Percentiles rank a stretch among this genome's conserved stretches.
Evolutionary conservation across 2,329 filamentous ascomycete species (phyloP).

Genomic region (Chaetomiaceae sp.): DNA sequence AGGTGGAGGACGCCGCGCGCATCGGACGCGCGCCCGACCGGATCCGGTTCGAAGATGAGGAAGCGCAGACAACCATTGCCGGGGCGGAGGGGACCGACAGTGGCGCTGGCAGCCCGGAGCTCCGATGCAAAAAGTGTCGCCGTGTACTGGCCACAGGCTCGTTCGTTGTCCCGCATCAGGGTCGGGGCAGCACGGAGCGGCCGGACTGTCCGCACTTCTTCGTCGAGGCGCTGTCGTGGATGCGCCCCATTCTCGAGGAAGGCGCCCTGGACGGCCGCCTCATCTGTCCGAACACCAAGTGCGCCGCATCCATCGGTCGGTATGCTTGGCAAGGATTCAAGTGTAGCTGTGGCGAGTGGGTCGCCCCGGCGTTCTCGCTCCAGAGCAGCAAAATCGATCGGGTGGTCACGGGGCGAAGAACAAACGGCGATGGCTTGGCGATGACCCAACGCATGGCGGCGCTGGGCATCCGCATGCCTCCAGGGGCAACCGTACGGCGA

Average conservation of each 20-base stretch:
- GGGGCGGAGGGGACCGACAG: constrained; percentile 11
- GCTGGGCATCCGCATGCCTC: constrained; percentile 52
- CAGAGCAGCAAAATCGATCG: constrained; percentile 80
- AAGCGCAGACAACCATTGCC: constrained; percentile 30
- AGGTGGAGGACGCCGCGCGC: constrained; percentile 54
- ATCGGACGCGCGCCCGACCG: constrained; percentile 74
- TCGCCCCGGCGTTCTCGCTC: constrained; percentile 83
- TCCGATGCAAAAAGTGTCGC: constrained; percentile 90
- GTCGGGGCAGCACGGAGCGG: constrained; percentile 15
- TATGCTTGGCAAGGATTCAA: constrained; percentile 95
- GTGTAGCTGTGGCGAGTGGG: constrained; percentile 86
- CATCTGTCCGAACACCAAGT: constrained; percentile 72
- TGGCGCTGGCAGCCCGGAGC: constrained; percentile 42
- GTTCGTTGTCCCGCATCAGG: constrained; percentile 62
- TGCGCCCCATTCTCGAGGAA: constrained; percentile 75
- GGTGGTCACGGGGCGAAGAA: constrained; percentile 23
- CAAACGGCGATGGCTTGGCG: constrained; percentile 15
- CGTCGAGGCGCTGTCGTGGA: constrained; percentile 90
- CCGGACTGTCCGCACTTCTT: constrained; percentile 74
- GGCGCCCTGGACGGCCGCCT: constrained; percentile 79
- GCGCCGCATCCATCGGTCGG: constrained; percentile 76
- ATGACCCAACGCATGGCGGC: constrained; percentile 23
- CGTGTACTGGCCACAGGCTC: constrained; percentile 48
- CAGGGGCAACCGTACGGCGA: constrained; percentile 31
- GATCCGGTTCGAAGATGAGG: constrained; percentile 77